Evolutionary conservation across 129 eudicot genomes (phyloP).

Genomic region (Arctium lappa): DNA sequence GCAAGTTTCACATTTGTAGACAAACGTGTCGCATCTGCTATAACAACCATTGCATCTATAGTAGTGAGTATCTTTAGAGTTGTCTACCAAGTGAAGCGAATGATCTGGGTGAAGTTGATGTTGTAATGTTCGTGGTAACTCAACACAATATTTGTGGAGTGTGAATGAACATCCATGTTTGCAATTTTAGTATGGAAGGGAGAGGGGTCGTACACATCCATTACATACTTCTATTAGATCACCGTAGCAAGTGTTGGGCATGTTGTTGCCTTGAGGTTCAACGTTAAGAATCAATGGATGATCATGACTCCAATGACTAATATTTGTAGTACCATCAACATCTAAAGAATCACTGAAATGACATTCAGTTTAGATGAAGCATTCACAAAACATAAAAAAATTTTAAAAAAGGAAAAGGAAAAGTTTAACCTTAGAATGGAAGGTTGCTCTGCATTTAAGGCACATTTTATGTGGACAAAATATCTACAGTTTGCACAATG

Average conservation of each 20-base stretch:
- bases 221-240: not conserved
- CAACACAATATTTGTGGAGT: not conserved
- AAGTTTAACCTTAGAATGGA: not conserved
- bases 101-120: not conserved
- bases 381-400: not conserved
- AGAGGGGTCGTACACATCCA: not conserved
- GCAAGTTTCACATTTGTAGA: not conserved
- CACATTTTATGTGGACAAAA: not conserved
- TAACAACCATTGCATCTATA: not conserved
- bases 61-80: not conserved
- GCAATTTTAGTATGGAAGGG: no score
- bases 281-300: not conserved
- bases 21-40: not conserved
- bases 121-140: not conserved
- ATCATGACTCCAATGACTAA: not conserved
- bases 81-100: not conserved
- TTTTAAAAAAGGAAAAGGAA: not conserved
- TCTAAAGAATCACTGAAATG: not conserved
- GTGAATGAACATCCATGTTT: not conserved
- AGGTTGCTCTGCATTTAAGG: not conserved
- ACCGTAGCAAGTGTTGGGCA: not conserved
- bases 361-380: not conserved
- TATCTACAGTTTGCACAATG: not conserved
- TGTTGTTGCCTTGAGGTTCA: not conserved
- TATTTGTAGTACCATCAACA: not conserved